A percentile compares a stretch with the other conserved stretches of the same genome.
phyloP scores from a whole-genome alignment of 148 eudicot genomes.

The Heliosperma pusillum region DNA sequence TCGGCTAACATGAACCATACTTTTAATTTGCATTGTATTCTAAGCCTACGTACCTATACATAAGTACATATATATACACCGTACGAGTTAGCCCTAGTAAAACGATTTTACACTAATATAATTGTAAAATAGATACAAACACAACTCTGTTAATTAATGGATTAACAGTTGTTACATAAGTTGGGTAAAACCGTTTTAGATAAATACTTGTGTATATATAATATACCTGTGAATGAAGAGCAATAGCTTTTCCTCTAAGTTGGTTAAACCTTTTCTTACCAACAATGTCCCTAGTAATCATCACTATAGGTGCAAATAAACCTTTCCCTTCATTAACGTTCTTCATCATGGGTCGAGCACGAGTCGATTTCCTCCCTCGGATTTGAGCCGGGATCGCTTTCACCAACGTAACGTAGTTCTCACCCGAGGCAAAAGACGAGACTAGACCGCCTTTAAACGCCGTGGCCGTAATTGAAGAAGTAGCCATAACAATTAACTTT shows the following conservation, averaged over 20 bases:
- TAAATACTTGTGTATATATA: no score
- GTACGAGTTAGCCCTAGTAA: no score
- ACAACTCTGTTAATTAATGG: no score
- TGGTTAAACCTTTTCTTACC: constrained; percentile 91
- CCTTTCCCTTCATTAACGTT: constrained; percentile 95
- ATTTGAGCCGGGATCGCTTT: constrained; percentile 37
- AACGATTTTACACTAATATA: no score
- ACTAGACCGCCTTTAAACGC: constrained; percentile 32
- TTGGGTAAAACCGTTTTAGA: no score
- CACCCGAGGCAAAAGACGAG: constrained; percentile 56
- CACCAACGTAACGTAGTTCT: constrained; percentile 41
- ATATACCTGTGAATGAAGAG: constrained; percentile 98
- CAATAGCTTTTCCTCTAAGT: constrained; percentile 94
- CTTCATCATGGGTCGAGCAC: constrained; percentile 68
- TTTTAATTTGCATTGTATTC: no score
- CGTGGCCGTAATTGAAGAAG: constrained; percentile 32
- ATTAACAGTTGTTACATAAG: no score
- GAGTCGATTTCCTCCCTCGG: constrained; percentile 36
- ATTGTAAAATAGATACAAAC: no score
- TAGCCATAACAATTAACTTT: constrained; percentile 29
- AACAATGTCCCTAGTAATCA: constrained; percentile 58
- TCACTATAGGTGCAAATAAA: constrained; percentile 76
- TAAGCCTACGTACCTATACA: no score
- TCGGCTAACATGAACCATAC: neutral
- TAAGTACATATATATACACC: no score